Evolutionary conservation across 192 early-diverging fungal species (phyloP), one percentile per base, ranked within the genome.

Genomic region (Funneliformis geosporum): DNA sequence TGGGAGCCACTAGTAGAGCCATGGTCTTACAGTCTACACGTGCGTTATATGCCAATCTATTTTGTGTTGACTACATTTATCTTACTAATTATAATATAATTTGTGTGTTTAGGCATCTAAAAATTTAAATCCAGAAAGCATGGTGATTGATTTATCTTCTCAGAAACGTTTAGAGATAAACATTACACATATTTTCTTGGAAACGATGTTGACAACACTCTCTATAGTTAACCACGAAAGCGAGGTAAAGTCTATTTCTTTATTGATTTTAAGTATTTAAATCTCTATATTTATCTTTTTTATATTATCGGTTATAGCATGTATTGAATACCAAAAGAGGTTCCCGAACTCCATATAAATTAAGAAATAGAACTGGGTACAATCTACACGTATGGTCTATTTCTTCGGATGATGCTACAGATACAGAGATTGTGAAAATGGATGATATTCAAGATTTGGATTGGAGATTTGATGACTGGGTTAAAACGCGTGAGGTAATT

Each of bases 381-480:
- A 84, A 91, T 62, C 89, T 98, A 69, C 89, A 93, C 74, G 87
- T 99, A n/a, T 98, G 97, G 97, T 90, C 90, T 18, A 92, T 90
- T 38, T 81, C 89, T 39, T 61, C 79, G 10, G 86, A 86, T 74
- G 85, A 88, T 77, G 90, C 88, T 27, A 87, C 85, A 55, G 93
- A 93, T 10, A 92, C 92, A 38, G 89, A 90, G 25, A 86, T 98
- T 40, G 85, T 90, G 39, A 82, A 89, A 77, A 70, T 96, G n/a
- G 83, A 87, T 25, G 90, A 95, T 78, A 92, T 92, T 21, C 84
- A 89, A 33, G 92, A 92, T 27, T 86, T 95, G 21, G 89, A 94
- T 59, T 99, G 97, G 97, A 89, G 95, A n/a, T 98, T 98, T 79
- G 96, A 97, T 76, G 96, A 99, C 81, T 99, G 97, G 97, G 88